phyloP scores from a whole-genome alignment of 345 rosid genomes.

The Pseudoturritis turrita region DNA sequence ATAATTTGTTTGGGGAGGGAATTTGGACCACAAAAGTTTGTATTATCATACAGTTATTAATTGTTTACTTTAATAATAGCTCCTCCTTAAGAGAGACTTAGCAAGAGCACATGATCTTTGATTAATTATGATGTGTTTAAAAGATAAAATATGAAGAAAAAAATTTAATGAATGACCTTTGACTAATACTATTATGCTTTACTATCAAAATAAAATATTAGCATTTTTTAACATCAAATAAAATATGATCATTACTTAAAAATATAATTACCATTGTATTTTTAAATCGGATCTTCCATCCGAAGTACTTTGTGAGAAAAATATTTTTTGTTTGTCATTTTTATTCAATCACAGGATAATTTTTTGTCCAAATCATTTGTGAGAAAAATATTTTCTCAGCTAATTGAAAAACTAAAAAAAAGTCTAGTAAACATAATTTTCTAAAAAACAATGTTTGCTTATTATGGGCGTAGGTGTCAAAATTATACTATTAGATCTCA shows the following conservation, averaged over 20 bases:
- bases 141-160: neutral
- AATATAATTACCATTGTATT: too few relatives aligned
- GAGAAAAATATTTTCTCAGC: too few relatives aligned
- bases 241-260: neutral
- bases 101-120: slow-evolving; percentile 29
- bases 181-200: neutral
- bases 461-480: neutral
- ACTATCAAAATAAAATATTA: neutral
- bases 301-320: too few relatives aligned
- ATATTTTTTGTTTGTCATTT: too few relatives aligned
- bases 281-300: too few relatives aligned
- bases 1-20: slow-evolving; percentile 11
- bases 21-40: slow-evolving; percentile 21
- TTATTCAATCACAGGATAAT: too few relatives aligned
- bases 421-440: too few relatives aligned
- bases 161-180: neutral
- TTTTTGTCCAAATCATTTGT: too few relatives aligned
- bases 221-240: neutral
- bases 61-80: slow-evolving; percentile 4
- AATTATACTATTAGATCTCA: neutral
- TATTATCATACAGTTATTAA: slow-evolving; percentile 6
- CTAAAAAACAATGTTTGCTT: neutral
- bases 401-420: too few relatives aligned
- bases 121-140: slow-evolving; percentile 1
- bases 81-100: neutral